These are phyloP conservation scores for Prorocentrum cordatum DNA, from an alignment of 169 alveolate genomes.

Conservation along the genomic window DNA sequence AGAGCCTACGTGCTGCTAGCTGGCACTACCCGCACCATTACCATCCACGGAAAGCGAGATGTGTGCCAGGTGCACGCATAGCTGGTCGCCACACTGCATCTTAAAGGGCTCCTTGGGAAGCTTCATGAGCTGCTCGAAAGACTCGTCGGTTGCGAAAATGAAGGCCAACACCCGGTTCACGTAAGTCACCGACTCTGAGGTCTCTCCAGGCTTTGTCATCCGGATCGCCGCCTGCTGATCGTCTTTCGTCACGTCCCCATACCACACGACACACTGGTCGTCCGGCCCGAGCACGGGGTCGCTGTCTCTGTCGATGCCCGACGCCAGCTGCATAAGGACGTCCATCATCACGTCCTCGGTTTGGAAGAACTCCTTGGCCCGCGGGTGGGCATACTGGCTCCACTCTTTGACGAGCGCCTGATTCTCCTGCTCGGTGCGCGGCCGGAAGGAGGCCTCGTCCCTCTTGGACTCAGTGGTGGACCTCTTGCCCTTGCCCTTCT, in stretches of 20 bases:
- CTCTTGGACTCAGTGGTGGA: no score
- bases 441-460: no score
- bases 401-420: neutral
- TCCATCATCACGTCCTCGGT: constrained; percentile 7
- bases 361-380: constrained; percentile 70
- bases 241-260: constrained; percentile 71
- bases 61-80: constrained; percentile 68
- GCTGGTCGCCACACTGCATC: constrained; percentile 72
- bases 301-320: constrained; percentile 24
- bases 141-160: constrained; percentile 72
- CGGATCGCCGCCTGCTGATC: constrained; percentile 45
- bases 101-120: constrained; percentile 73
- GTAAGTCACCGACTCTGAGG: constrained; percentile 47
- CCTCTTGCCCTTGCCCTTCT: no score
- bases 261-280: constrained; percentile 71
- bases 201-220: constrained; percentile 70
- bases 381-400: constrained; percentile 67
- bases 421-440: no score
- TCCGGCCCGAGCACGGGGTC: constrained; percentile 70
- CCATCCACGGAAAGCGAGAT: constrained; percentile 48
- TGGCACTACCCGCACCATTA: no score
- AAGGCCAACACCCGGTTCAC: constrained; percentile 72
- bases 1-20: no score
- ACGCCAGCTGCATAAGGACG: no score
- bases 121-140: constrained; percentile 68